Conservation (phyloP, 2,329 filamentous ascomycete genomes). For the Clarireedia monteithiana region DNA sequence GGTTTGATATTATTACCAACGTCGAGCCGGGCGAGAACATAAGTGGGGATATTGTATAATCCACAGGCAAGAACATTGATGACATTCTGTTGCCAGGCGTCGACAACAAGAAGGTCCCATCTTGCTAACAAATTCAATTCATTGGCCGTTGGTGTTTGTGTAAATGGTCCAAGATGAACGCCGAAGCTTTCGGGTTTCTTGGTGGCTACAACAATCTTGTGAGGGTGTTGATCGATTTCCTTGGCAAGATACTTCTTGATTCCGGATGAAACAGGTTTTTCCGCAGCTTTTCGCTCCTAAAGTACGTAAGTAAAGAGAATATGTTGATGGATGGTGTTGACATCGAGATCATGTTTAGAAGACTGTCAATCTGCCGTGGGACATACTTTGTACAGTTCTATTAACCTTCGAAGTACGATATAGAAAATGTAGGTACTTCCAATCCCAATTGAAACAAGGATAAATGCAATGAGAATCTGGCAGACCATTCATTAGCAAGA, state of each 20-base stretch:
- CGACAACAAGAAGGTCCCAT: slow-evolving; percentile 38
- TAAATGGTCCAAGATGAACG: slow-evolving; percentile 35
- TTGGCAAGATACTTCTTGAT: slow-evolving; percentile 15
- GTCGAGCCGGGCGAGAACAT: slow-evolving; percentile 20
- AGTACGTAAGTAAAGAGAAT: neutral
- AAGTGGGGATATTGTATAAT: slow-evolving; percentile 12
- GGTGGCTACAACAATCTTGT: slow-evolving; percentile 12
- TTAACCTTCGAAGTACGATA: slow-evolving; percentile 13
- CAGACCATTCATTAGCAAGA: slow-evolving; percentile 11
- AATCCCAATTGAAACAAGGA: slow-evolving; percentile 17
- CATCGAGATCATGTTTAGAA: too few species aligned
- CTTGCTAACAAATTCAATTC: slow-evolving; percentile 32
- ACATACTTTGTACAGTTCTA: slow-evolving; percentile 2
- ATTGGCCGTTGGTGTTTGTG: slow-evolving; percentile 25
- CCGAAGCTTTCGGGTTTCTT: slow-evolving; percentile 26
- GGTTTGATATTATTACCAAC: slow-evolving; percentile 10
- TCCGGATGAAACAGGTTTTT: slow-evolving; percentile 7
- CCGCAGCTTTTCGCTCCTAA: slow-evolving; percentile 12
- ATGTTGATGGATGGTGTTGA: neutral
- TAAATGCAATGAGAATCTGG: slow-evolving; percentile 23
- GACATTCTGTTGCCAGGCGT: slow-evolving; percentile 33
- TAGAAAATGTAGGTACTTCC: slow-evolving; percentile 13
- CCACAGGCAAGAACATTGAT: slow-evolving; percentile 27
- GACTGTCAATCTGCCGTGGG: too few species aligned
- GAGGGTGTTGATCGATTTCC: slow-evolving; percentile 9